phyloP scores from a whole-genome alignment of 2,329 filamentous ascomycete genomes.

The Endothia cerciana region DNA sequence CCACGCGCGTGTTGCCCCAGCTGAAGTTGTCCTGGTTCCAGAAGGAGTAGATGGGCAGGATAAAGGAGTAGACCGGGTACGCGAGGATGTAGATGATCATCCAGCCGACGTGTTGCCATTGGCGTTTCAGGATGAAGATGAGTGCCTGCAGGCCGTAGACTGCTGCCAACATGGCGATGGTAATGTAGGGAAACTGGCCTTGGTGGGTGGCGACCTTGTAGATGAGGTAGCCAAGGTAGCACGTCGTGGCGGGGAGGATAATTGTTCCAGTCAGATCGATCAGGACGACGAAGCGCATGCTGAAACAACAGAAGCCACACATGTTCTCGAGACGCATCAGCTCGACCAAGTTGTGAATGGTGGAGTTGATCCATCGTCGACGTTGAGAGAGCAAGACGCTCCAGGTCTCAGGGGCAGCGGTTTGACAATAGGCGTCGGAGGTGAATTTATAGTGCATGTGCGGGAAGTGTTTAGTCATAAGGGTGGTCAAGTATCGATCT shows the following conservation, averaged over 20 bases:
- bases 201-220: constrained; percentile 71
- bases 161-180: constrained; percentile 83
- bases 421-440: constrained; percentile 88
- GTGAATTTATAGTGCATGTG: constrained; percentile 96
- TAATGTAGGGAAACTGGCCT: constrained; percentile 83
- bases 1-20: constrained; percentile 98
- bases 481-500: constrained; percentile 93
- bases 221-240: constrained; percentile 86
- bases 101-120: constrained; percentile 99
- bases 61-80: constrained; percentile 89
- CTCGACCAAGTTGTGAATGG: constrained; percentile 93
- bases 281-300: constrained; percentile 95
- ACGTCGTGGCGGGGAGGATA: constrained; percentile 85
- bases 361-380: constrained; percentile 99
- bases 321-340: constrained; percentile 89
- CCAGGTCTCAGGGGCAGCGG: constrained; percentile 93
- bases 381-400: constrained; percentile 94
- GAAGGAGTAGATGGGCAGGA: constrained; percentile 95
- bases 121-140: constrained; percentile 94
- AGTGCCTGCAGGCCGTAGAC: constrained; percentile 95
- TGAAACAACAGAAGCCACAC: constrained; percentile 98
- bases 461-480: constrained; percentile 99
- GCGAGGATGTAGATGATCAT: constrained; percentile 99
- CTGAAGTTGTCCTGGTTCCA: constrained; percentile 99
- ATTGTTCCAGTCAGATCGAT: constrained; percentile 92